These are phyloP conservation scores for Malassezia nana DNA, from an alignment of 1,284 basidiomycete genomes.

Conservation along the genomic window DNA sequence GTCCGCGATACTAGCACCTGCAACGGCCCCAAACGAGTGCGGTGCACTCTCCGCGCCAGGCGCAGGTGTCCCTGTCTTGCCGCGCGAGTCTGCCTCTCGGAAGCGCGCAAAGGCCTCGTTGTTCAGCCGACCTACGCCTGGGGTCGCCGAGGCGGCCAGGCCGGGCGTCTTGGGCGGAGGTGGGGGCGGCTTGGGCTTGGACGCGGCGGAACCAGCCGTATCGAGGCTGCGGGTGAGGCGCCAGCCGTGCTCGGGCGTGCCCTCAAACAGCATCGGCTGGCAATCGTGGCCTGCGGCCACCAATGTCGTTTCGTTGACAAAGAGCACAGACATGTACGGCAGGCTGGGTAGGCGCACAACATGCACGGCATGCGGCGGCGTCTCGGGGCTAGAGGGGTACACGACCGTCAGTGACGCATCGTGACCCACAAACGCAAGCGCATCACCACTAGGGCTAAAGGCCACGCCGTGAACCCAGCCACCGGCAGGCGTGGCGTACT, in stretches of 20 bases:
- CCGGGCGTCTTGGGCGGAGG: conserved; percentile 36
- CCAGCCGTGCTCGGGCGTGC: conserved; percentile 35
- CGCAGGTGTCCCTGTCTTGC: conserved; percentile 49
- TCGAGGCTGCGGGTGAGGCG: conserved; percentile 36
- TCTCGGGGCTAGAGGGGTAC: conserved; percentile 38
- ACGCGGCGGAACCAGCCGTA: conserved; percentile 32
- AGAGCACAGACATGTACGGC: conserved; percentile 52
- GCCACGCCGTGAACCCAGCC: conserved; percentile 95
- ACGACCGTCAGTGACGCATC: conserved; percentile 43
- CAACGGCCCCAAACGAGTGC: conserved; percentile 53
- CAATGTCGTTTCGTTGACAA: conserved; percentile 60
- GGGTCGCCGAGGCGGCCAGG: conserved; percentile 42
- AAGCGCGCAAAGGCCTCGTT: conserved; percentile 92
- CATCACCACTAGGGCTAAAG: conserved; percentile 89
- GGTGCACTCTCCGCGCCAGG: conserved; percentile 55
- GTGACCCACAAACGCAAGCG: conserved; percentile 69
- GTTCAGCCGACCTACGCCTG: conserved; percentile 69
- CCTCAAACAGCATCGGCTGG: conserved; percentile 62
- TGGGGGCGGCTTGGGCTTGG: conserved; percentile 39
- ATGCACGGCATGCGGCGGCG: conserved; percentile 38
- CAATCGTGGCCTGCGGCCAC: conserved; percentile 96
- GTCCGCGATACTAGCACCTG: conserved; percentile 60
- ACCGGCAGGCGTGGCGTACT: conserved; percentile 74
- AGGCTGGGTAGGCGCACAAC: conserved; percentile 40
- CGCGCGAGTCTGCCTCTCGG: conserved; percentile 80